Conservation (phyloP, 352 stramenopile species). For the Phytopythium helicoides region DNA sequence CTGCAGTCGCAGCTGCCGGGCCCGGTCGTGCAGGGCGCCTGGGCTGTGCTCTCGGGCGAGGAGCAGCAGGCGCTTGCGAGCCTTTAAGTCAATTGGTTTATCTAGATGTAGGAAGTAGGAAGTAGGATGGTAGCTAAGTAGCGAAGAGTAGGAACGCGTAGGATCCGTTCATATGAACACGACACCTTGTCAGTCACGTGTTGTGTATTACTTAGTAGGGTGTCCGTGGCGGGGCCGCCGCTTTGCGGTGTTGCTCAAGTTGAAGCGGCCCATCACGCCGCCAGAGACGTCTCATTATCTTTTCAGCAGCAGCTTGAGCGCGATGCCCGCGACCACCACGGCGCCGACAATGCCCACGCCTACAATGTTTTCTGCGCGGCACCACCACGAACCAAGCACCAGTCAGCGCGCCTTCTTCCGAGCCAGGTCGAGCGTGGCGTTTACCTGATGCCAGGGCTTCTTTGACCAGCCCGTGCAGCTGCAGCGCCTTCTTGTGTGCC, state of each 20-base stretch:
- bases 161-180: neutral
- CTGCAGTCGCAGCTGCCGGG: slow-evolving; percentile 67
- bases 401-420: neutral
- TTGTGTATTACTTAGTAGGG: neutral
- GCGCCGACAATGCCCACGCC: slow-evolving; percentile 64
- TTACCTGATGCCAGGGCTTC: slow-evolving; percentile 58
- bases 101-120: slow-evolving; percentile 6
- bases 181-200: neutral
- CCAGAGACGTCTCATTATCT: slow-evolving; percentile 35
- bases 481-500: slow-evolving; percentile 63
- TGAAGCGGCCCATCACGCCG: slow-evolving; percentile 5
- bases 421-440: slow-evolving; percentile 6
- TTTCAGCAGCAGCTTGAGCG: slow-evolving; percentile 71
- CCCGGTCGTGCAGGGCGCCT: slow-evolving; percentile 61
- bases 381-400: neutral
- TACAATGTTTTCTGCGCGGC: slow-evolving; percentile 54
- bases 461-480: slow-evolving; percentile 76
- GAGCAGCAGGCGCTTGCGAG: slow-evolving; percentile 71
- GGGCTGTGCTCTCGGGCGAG: slow-evolving; percentile 61
- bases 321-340: slow-evolving; percentile 69
- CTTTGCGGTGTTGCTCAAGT: no score
- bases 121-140: slow-evolving; percentile 2
- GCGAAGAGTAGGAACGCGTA: slow-evolving; percentile 3
- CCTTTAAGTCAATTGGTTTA: slow-evolving; percentile 28
- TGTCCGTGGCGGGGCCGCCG: neutral